Conservation (phyloP, 345 rosid species). For the Corchorus olitorius region DNA sequence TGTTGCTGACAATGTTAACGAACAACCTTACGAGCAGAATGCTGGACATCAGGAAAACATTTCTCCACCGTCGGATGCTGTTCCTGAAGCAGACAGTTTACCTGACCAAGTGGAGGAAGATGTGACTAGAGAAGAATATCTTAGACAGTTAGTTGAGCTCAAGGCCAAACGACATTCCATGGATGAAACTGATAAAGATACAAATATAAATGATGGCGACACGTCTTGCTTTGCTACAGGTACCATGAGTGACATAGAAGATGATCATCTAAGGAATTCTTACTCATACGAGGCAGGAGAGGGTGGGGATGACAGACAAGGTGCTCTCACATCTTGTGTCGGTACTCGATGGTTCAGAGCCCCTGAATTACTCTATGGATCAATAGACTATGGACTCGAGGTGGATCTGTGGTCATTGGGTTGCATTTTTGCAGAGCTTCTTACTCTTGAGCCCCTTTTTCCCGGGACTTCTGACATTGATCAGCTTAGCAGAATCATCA, state of each 20-base stretch:
- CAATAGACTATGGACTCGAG: constrained; percentile 75
- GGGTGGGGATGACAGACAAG: constrained; percentile 42
- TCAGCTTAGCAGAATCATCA: constrained; percentile 73
- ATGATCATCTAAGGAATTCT: constrained; percentile 60
- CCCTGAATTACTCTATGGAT: constrained; percentile 92
- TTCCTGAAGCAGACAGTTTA: constrained; percentile 39
- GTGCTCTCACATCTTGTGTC: constrained; percentile 80
- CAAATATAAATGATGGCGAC: constrained; percentile 58
- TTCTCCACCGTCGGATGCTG: constrained; percentile 34
- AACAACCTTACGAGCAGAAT: constrained; percentile 33
- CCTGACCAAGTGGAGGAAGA: constrained; percentile 25
- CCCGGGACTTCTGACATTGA: constrained; percentile 91
- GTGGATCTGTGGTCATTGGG: constrained; percentile 92
- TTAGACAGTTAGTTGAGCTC: constrained; percentile 51
- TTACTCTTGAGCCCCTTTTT: constrained; percentile 76
- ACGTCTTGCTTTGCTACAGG: constrained; percentile 93
- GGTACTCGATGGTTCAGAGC: constrained; percentile 99
- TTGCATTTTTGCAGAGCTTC: constrained; percentile 83
- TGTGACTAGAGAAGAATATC: constrained; percentile 52
- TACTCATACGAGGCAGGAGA: constrained; percentile 65
- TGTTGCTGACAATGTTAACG: constrained; percentile 42
- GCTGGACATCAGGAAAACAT: constrained; percentile 32
- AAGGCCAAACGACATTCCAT: constrained; percentile 45
- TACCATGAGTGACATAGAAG: constrained; percentile 71
- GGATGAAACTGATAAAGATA: constrained; percentile 64